Percentiles rank a stretch among this genome's conserved stretches.
phyloP scores from a whole-genome alignment of 2,329 filamentous ascomycete species.

The Botrytis aclada region DNA sequence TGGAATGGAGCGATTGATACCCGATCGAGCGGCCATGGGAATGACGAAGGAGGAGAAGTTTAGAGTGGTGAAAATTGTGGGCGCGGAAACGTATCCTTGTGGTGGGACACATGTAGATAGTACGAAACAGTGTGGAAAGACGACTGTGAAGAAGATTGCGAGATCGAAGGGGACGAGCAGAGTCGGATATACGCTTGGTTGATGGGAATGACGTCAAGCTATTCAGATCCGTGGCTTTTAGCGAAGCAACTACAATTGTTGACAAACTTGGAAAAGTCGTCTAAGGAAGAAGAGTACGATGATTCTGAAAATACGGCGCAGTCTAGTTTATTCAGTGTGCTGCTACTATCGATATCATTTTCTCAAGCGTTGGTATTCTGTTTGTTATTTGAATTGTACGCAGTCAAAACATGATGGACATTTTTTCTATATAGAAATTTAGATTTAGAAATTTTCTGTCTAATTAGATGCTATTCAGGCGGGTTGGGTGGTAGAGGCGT shows the following conservation, averaged over 20 bases:
- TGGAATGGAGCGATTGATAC: conserved; percentile 54
- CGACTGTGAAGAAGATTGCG: conserved; percentile 64
- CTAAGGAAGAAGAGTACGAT: background rate
- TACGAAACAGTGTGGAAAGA: conserved; percentile 57
- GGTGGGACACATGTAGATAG: conserved; percentile 69
- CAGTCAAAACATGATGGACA: background rate
- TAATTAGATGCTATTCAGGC: background rate
- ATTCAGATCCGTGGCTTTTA: background rate
- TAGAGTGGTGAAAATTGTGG: conserved; percentile 66
- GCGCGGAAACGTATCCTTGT: conserved; percentile 68
- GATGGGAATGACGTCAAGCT: background rate
- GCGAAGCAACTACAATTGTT: background rate
- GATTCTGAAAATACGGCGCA: background rate
- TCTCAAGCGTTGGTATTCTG: background rate
- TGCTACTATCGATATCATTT: background rate
- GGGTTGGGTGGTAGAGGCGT: background rate
- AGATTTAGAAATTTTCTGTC: too few relatives aligned
- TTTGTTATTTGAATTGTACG: background rate
- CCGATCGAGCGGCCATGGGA: conserved; percentile 43
- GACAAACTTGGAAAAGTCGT: background rate
- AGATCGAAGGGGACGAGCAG: conserved; percentile 61
- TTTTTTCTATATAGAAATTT: background rate
- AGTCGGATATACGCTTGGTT: conserved; percentile 40
- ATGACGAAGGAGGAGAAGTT: conserved; percentile 49
- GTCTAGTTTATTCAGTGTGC: background rate